phyloP scores from a whole-genome alignment of 768 basidiomycete genomes.

The Daedaleopsis nitida region DNA sequence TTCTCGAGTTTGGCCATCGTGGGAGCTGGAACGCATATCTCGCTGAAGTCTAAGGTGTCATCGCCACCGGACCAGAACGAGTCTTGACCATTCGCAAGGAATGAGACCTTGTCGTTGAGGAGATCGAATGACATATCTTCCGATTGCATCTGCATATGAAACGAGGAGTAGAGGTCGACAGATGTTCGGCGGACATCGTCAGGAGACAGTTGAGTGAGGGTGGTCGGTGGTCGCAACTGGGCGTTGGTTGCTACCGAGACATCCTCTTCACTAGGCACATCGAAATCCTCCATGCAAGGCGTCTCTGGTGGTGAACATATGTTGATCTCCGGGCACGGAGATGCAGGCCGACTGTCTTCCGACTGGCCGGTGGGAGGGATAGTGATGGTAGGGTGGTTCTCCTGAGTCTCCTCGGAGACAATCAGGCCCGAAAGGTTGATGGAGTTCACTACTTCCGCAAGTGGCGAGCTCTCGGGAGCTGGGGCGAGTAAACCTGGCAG shows the following conservation, averaged over 20 bases:
- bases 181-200: constrained; percentile 32
- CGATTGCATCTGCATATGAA: constrained; percentile 36
- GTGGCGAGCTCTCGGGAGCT: constrained; percentile 27
- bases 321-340: constrained; percentile 23
- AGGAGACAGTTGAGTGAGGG: constrained; percentile 12
- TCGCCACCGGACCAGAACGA: constrained; percentile 28
- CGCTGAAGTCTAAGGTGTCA: constrained; percentile 29
- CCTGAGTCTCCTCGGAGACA: constrained; percentile 7
- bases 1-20: constrained; percentile 26
- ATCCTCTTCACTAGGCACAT: not conserved
- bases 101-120: constrained; percentile 38
- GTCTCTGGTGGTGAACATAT: constrained; percentile 23
- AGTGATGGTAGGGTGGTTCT: not conserved
- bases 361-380: not conserved
- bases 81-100: constrained; percentile 32
- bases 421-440: constrained; percentile 26
- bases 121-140: constrained; percentile 38
- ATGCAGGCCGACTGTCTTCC: not conserved
- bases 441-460: constrained; percentile 34
- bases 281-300: constrained; percentile 1
- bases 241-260: not conserved
- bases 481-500: constrained; percentile 7
- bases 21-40: not conserved
- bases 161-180: constrained; percentile 37
- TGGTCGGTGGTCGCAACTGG: constrained; percentile 6